Conservation (phyloP, 352 stramenopile species). For the Pythium dissimile region DNA sequence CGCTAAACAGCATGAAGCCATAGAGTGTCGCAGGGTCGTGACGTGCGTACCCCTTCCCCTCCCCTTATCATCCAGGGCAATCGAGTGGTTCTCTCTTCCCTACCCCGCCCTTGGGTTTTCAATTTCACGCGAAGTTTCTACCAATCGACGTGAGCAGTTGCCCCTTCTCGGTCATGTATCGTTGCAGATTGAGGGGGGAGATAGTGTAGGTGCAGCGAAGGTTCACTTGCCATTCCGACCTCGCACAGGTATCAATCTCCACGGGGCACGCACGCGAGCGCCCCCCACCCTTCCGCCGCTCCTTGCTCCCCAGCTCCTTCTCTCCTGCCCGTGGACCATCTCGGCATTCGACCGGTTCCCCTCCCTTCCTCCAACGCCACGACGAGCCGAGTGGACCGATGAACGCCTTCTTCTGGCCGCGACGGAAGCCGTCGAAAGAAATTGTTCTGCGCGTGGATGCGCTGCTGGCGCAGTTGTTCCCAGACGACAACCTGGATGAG, state of each 20-base stretch:
- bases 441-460: conserved; percentile 70
- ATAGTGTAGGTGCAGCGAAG: background rate
- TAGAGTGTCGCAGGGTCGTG: conserved; percentile 19
- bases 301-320: background rate
- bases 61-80: background rate
- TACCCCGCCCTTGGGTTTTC: background rate
- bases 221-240: conserved; percentile 11
- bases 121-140: conserved; percentile 7
- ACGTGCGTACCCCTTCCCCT: conserved; percentile 9
- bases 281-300: background rate
- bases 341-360: background rate
- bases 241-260: background rate
- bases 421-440: conserved; percentile 66
- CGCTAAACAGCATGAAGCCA: background rate
- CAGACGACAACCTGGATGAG: conserved; percentile 52
- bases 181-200: conserved; percentile 13
- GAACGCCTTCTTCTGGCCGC: conserved; percentile 83
- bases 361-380: background rate
- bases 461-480: conserved; percentile 51
- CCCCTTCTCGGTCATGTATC: background rate
- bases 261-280: background rate
- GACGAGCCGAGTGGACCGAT: conserved; percentile 13
- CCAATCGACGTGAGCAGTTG: conserved; percentile 13
- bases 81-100: background rate
- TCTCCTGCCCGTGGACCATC: background rate